Evolutionary conservation across 2,329 filamentous ascomycete species (phyloP).

Genomic region (Cladorrhinum sp.): DNA sequence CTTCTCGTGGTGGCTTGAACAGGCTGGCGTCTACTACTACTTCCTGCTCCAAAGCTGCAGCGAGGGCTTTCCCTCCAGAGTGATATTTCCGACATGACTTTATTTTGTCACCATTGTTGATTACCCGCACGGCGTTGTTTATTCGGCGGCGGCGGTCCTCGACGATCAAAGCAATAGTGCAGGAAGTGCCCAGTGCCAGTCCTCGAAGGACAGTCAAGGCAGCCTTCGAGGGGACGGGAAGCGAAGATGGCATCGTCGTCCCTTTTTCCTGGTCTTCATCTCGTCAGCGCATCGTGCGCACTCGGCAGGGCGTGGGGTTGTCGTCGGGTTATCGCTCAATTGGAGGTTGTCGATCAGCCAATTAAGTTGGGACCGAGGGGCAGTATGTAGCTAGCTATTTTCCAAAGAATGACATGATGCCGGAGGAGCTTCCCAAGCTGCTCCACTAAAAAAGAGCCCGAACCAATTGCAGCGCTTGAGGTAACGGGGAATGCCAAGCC

Average conservation of each 20-base stretch:
- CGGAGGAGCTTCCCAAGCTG: background rate
- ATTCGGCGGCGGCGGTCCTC: slow-evolving; percentile 47
- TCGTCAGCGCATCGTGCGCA: slow-evolving; percentile 24
- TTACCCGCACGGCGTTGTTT: slow-evolving; percentile 37
- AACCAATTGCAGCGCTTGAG: slow-evolving; percentile 3
- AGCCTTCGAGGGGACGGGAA: slow-evolving; percentile 45
- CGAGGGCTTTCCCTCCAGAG: slow-evolving; percentile 29
- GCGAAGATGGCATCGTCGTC: slow-evolving; percentile 33
- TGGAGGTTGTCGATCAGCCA: background rate
- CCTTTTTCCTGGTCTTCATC: slow-evolving; percentile 23
- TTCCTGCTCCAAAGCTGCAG: slow-evolving; percentile 28
- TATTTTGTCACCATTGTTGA: slow-evolving; percentile 41
- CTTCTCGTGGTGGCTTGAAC: background rate
- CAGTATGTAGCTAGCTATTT: slow-evolving; percentile 10
- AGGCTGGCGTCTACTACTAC: slow-evolving; percentile 19
- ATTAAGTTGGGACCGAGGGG: background rate
- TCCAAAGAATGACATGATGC: slow-evolving; percentile 14
- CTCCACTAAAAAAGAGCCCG: slow-evolving; percentile 12
- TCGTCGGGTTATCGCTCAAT: slow-evolving; percentile 9
- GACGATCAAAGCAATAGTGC: slow-evolving; percentile 41
- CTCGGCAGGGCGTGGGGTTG: background rate
- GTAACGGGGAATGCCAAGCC: background rate
- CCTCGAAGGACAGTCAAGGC: slow-evolving; percentile 44
- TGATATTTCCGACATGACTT: slow-evolving; percentile 40
- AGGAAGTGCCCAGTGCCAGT: slow-evolving; percentile 45